Evolutionary conservation across 306 rosid species (phyloP), one percentile per base, ranked within the genome.

Genomic region (Cyclanthera cordifolia): DNA sequence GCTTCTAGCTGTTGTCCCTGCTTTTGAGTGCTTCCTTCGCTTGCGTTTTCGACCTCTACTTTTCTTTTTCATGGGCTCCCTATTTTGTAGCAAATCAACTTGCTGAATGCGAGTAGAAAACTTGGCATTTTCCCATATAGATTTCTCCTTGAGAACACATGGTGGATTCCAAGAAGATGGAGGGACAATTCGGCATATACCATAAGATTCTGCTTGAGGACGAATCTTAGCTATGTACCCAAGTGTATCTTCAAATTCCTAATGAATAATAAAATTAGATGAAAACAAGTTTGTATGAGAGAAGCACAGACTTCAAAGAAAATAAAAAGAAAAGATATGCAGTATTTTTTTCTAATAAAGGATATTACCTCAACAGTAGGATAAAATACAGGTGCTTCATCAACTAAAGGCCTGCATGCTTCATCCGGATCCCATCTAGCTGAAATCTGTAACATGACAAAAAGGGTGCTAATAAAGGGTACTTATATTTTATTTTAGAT

Each of bases 101-200:
- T 76, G 87, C 84, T 93, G 99, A 78, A 82, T 75, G 34, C 99
- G 95, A 7, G 99, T 88, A 19, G 99, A 77, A 83, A 93, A 93
- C 52, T 75, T 82, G 32, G 89, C 82, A 72, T 72, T 72, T 69
- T 93, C 95, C 96, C 99, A 93, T 46, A 75, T 9, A 34, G 70
- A 58, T 79, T 83, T 86, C 85, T 90, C 91, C 85, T 82, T 90
- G 15, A 93, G 95, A 78, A 85, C 86, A 79, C 95, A 93, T 47
- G 91, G 95, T 64, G 99, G 96, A 55, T 41, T 73, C 99, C 99
- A 93, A 25, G 82, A 80, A 76, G 86, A 39, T 8, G 99, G 99
- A 56, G 99, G 99, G 73, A 93, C 96, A 79, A 93, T 88, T 83
- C 95, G 83, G 76, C 99, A 93, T 83, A 93, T 93, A 64, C 97